Base-by-base conservation (phyloP, 768 basidiomycete genomes). In the Fibroporia radiculosa region DNA sequence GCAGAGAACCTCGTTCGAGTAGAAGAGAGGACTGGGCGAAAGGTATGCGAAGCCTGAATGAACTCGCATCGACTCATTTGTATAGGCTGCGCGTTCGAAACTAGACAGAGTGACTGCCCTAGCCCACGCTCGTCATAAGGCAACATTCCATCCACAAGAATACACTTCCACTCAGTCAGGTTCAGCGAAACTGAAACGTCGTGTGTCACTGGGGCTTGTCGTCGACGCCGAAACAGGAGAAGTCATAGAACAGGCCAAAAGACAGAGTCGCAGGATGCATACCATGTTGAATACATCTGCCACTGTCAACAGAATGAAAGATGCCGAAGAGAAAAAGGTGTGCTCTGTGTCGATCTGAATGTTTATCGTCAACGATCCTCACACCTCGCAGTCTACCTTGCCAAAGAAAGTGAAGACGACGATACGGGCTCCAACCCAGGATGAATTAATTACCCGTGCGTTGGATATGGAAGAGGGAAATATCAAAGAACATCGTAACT, bases 401-500 rank as follows among this genome's bases (percentile, higher is more conserved):
- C 77, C 82, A 1, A 87, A 80, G 65, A 83, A 81, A 54, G 57
- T 63, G 6, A 84, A 79, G 56, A 60, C 62, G 2, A 70, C 68
- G 43, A 69, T 65, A 19, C 79, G 71, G 24, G 60, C 66, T 4
- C 74, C 71, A 34, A 88, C 88, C 0, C 91, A 93, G 56, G 84
- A 77, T n/a, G 86, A 93, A 54, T 74, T 93, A 6, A 84, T 93
- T 45, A 80, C 78, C 2, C 77, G 77, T 6, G 91, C 91, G 0
- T 74, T 93, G 14, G 86, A 91, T 54, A 88, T 81, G 42, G 91
- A 93, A 61, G 90, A 91, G 61, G 80, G 82, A 0, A 93, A 93
- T 58, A 78, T 82, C 18, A 70, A 72, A 4, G 81, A 88, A 37
- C 86, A 93, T 50, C 70, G 76, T 27, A 77, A 90, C 53, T 93